A percentile compares a stretch with the other conserved stretches of the same genome.
phyloP scores from a whole-genome alignment of 257 asterid species.

The Paulownia fortunei region DNA sequence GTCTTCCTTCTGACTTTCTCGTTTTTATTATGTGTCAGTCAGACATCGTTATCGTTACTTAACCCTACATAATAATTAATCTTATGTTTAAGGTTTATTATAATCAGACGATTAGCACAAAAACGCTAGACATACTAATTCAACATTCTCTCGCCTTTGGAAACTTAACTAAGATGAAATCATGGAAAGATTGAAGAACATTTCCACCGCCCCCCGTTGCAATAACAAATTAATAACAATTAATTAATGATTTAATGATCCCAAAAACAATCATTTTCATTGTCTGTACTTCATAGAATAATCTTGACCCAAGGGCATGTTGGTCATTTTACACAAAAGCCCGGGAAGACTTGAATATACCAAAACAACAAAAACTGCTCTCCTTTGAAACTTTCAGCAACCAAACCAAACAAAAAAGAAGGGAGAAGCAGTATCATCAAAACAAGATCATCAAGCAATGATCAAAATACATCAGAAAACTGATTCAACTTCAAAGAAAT shows the following conservation, averaged over 20 bases:
- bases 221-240: not conserved
- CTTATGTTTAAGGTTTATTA: constrained; percentile 10
- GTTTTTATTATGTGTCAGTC: constrained; percentile 29
- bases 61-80: constrained; percentile 22
- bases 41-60: constrained; percentile 26
- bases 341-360: constrained; percentile 36
- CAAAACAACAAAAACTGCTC: constrained; percentile 59
- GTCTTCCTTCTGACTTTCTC: constrained; percentile 55
- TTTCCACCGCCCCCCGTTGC: constrained; percentile 33
- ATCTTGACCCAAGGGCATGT: constrained; percentile 9
- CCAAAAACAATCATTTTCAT: not conserved
- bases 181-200: constrained; percentile 4
- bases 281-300: not conserved
- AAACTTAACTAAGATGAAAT: constrained; percentile 19
- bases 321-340: constrained; percentile 26
- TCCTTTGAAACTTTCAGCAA: constrained; percentile 65
- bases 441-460: constrained; percentile 47
- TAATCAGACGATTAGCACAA: not conserved
- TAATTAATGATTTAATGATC: too few relatives aligned
- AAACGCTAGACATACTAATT: constrained; percentile 28
- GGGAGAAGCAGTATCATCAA: not conserved
- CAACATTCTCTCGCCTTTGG: constrained; percentile 7
- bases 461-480: constrained; percentile 33
- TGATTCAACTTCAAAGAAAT: constrained; percentile 32
- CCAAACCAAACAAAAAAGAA: constrained; percentile 43